phyloP scores from a whole-genome alignment of 441 rosid species.

The Pelargonium australe region DNA sequence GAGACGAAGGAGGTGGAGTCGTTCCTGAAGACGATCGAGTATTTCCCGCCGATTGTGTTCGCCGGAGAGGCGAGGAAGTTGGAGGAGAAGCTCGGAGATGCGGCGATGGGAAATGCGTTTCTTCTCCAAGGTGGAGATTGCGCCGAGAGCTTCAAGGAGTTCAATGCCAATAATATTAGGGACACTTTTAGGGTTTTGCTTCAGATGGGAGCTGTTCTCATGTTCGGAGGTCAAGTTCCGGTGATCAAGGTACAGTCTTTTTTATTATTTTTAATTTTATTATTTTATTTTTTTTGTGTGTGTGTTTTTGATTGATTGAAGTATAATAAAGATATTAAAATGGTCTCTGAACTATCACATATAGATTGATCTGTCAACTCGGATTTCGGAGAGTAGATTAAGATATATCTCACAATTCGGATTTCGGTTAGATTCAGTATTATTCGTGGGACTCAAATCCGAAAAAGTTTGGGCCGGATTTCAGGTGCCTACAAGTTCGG shows the following conservation, averaged over 20 bases:
- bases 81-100: conserved; percentile 65
- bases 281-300: background rate
- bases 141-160: conserved; percentile 92
- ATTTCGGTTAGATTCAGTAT: no score
- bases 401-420: no score
- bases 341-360: no score
- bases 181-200: conserved; percentile 20
- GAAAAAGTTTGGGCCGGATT: no score
- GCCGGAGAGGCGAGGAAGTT: conserved; percentile 74
- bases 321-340: no score
- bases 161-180: conserved; percentile 50
- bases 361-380: no score
- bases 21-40: conserved; percentile 52
- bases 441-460: no score
- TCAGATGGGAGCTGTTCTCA: conserved; percentile 21
- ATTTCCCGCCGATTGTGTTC: conserved; percentile 70
- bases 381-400: no score
- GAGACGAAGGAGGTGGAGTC: conserved; percentile 41
- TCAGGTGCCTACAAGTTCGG: no score
- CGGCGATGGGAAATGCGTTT: conserved; percentile 73
- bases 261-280: background rate
- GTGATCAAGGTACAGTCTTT: conserved; percentile 13
- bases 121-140: conserved; percentile 81
- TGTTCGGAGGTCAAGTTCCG: conserved; percentile 20
- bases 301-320: background rate